phyloP scores from a whole-genome alignment of 2,329 filamentous ascomycete species.

The Monosporascus sp. region DNA sequence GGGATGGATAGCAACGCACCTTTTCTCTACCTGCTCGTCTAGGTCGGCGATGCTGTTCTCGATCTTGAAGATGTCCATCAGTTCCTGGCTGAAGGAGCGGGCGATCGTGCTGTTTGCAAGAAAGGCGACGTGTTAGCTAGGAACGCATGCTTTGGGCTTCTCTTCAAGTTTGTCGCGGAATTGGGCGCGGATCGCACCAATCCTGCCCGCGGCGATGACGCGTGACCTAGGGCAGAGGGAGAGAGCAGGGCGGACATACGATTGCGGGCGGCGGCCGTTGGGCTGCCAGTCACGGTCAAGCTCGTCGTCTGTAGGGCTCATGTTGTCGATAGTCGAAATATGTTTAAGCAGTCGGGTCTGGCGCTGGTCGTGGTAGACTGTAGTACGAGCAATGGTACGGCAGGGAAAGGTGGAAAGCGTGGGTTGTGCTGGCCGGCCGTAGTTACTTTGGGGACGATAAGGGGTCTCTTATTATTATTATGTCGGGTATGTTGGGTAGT shows the following conservation, averaged over 20 bases:
- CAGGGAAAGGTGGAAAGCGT: not conserved
- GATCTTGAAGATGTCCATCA: slow-evolving; percentile 86
- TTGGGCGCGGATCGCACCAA: no score
- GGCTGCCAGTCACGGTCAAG: slow-evolving; percentile 77
- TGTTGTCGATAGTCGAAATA: slow-evolving; percentile 14
- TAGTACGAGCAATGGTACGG: no score
- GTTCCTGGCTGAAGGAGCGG: slow-evolving; percentile 76
- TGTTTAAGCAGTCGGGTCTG: not conserved
- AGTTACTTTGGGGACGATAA: no score
- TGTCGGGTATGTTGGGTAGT: no score
- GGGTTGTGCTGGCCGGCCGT: not conserved
- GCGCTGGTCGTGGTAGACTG: no score
- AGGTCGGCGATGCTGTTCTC: slow-evolving; percentile 71
- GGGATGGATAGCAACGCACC: slow-evolving; percentile 51
- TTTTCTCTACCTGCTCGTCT: slow-evolving; percentile 70
- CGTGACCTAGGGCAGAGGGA: slow-evolving; percentile 8
- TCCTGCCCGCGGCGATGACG: no score
- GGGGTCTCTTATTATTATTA: no score
- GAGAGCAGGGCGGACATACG: slow-evolving; percentile 67
- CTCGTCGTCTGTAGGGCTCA: slow-evolving; percentile 55
- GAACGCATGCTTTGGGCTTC: slow-evolving; percentile 8
- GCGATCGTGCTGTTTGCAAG: slow-evolving; percentile 66
- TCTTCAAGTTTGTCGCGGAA: not conserved
- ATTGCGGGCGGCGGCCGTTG: slow-evolving; percentile 71
- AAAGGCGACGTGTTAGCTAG: slow-evolving; percentile 13